These are phyloP conservation scores for Musa schizocarpa DNA, from an alignment of 176 grass and related monocot genomes.

Conservation along the genomic window DNA sequence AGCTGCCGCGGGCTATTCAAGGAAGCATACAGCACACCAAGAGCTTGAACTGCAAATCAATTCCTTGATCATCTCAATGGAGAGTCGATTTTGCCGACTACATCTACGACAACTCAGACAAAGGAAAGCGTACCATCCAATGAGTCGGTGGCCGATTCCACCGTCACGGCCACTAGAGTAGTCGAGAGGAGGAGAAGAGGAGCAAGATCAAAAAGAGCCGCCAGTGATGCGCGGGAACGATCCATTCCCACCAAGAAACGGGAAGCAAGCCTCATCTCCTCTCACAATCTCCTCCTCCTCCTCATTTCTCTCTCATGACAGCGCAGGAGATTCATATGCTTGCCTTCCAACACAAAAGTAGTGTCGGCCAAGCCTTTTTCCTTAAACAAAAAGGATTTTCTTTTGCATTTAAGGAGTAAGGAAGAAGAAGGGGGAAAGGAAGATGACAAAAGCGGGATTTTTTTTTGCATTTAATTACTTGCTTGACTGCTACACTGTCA, in stretches of 20 bases:
- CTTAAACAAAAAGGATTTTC: not conserved
- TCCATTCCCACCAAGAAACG: not conserved
- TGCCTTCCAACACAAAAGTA: not conserved
- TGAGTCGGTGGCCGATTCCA: constrained; percentile 10
- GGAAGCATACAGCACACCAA: constrained; percentile 4
- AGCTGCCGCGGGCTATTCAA: constrained; percentile 11
- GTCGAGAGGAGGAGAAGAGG: constrained; percentile 3
- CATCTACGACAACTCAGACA: not conserved
- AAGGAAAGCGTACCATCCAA: not conserved
- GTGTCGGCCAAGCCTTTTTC: not conserved
- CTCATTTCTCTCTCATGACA: not conserved
- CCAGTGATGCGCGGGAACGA: not conserved
- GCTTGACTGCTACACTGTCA: too few relatives aligned
- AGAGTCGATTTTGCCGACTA: not conserved
- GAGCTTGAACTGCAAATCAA: constrained; percentile 16
- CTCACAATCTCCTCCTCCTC: not conserved
- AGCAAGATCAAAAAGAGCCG: not conserved
- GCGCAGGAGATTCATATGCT: constrained; percentile 2
- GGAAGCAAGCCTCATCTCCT: not conserved
- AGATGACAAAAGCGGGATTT: too few relatives aligned
- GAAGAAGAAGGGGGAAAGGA: not conserved
- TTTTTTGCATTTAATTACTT: too few relatives aligned
- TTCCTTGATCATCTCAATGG: not conserved
- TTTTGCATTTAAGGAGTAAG: not conserved
- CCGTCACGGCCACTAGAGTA: not conserved